Evolutionary conservation across 106 monocot genomes (phyloP), one percentile per base, ranked within the genome.

Genomic region (Amphibolis antarctica): DNA sequence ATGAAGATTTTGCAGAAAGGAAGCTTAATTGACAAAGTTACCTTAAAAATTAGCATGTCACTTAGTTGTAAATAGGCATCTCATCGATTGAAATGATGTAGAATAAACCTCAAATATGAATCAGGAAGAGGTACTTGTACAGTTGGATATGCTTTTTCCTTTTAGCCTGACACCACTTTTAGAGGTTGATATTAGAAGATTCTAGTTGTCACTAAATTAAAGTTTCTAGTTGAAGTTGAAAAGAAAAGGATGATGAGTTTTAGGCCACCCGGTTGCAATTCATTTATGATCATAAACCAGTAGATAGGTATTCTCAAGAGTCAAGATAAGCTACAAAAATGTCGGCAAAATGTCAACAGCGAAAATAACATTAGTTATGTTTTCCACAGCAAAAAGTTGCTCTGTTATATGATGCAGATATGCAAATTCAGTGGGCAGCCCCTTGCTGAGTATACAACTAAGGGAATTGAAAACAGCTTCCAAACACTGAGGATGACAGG

Each of bases 271-370:
- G 0, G 12, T 28, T 24, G 53, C 62, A 12, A 64, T 53, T 36
- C 47, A 53, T 25, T 55, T 71, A 0, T 24, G 71, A 31, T 71
- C 63, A n/a, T 64, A 50, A 7, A 71, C 44, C 28, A 63, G 62
- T 20, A 71, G 63, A 51, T 54, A 71, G 43, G 62, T 43, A 1
- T 44, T 46, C 12, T 51, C 6, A 1, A 60, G 58, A n/a, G n/a
- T n/a, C n/a, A 5, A 70, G 50, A 22, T 70, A 70, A 1, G 70
- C 59, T 1, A 61, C 70, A 28, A 70, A 70, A 70, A 70, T 5
- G 70, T 24, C 7, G 51, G 18, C 18, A 61, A 27, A 42, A 70
- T 70, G 15, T 70, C 70, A 28, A 70, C 5, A 17, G 48, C 70
- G 28, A 70, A 70, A 50, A 70, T 60, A n/a, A 6, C 49, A 19